phyloP scores from a whole-genome alignment of 768 basidiomycete species.

The Russula sp. region DNA sequence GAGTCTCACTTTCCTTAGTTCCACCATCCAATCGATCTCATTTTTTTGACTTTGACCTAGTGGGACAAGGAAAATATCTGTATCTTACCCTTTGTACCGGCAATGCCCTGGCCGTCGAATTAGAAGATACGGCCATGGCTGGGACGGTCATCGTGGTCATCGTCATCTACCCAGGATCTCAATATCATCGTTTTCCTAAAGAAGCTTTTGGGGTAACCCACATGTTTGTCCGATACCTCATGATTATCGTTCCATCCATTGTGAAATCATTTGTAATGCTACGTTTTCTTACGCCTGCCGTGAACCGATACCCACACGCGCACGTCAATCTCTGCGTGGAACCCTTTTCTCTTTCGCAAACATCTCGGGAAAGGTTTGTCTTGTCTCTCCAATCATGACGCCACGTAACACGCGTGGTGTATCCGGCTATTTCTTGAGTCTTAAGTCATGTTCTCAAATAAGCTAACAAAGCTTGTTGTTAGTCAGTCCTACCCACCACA shows the following conservation, averaged over 20 bases:
- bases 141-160: not conserved
- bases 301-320: too few relatives aligned
- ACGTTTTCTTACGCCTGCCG: too few relatives aligned
- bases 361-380: too few relatives aligned
- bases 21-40: not conserved
- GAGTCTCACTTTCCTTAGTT: conserved; percentile 10
- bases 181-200: not conserved
- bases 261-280: too few relatives aligned
- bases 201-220: too few relatives aligned
- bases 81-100: conserved; percentile 22
- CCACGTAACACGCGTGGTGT: too few relatives aligned
- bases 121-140: not conserved
- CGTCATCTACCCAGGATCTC: not conserved
- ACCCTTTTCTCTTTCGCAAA: too few relatives aligned
- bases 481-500: too few relatives aligned
- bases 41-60: not conserved
- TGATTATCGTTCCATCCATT: not conserved
- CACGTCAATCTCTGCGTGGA: too few relatives aligned
- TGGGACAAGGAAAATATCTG: conserved; percentile 23
- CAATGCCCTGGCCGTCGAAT: conserved; percentile 20
- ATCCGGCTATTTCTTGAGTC: too few relatives aligned
- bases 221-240: not conserved
- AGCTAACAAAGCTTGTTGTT: too few relatives aligned
- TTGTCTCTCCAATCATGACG: not conserved
- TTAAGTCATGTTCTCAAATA: too few relatives aligned